Percentiles rank a stretch among this genome's conserved stretches.
Conservation (phyloP, 2,329 filamentous ascomycete species). For the Stachybotrys chartarum region DNA sequence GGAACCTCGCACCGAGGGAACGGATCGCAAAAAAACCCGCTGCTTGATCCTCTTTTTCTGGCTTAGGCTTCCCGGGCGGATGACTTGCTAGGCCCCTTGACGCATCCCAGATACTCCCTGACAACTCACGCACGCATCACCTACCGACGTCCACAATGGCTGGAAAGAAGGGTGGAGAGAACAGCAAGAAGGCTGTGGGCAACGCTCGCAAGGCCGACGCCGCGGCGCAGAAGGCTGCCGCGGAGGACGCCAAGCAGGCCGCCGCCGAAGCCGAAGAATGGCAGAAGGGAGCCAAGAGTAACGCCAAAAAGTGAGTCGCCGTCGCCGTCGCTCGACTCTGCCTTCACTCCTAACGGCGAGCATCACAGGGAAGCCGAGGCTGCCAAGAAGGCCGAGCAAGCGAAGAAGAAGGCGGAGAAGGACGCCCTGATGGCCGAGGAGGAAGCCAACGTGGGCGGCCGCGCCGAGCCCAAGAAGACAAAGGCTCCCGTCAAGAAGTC, state of each 20-base stretch:
- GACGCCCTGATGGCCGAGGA: conserved; percentile 79
- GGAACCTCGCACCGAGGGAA: not conserved
- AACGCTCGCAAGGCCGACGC: conserved; percentile 90
- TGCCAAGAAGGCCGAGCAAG: conserved; percentile 71
- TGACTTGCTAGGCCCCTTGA: not conserved
- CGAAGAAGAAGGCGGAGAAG: conserved; percentile 89
- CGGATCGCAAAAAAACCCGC: not conserved
- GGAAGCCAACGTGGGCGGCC: conserved; percentile 56
- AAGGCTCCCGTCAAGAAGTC: conserved; percentile 64
- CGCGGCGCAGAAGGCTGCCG: conserved; percentile 72
- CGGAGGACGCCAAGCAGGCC: conserved; percentile 57
- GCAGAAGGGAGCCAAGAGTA: conserved; percentile 79
- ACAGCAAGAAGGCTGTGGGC: conserved; percentile 81
- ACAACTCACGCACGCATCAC: conserved; percentile 4
- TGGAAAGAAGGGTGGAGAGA: conserved; percentile 67
- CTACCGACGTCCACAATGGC: conserved; percentile 44
- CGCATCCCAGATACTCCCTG: not conserved
- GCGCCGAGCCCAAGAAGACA: conserved; percentile 57
- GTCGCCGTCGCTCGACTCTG: conserved; percentile 18
- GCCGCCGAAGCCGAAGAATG: conserved; percentile 69
- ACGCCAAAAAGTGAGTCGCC: conserved; percentile 70
- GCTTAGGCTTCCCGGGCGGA: not conserved
- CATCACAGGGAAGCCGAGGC: conserved; percentile 27
- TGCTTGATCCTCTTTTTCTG: not conserved
- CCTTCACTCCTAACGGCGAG: not conserved